A percentile compares a stretch with the other conserved stretches of the same genome.
Evolutionary conservation across 192 early-diverging fungal species (phyloP).

Genomic region (Linnemannia zychae): DNA sequence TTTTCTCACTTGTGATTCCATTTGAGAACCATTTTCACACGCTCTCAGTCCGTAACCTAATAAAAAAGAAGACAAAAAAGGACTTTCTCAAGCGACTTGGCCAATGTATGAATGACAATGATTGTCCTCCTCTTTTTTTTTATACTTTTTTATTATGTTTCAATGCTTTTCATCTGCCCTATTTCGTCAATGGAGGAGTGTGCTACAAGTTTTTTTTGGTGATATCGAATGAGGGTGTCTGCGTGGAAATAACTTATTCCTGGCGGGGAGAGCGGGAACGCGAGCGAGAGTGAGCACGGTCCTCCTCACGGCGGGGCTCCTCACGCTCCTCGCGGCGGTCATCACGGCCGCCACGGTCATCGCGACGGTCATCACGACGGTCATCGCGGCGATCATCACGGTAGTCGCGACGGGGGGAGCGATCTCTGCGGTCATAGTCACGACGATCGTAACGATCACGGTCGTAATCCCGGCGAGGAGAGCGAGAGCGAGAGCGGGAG

Average conservation of each 20-base stretch:
- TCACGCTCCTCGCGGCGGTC: slow-evolving; percentile 28
- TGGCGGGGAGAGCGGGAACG: slow-evolving; percentile 26
- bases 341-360: slow-evolving; percentile 20
- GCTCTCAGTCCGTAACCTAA: neutral
- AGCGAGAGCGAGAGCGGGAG: slow-evolving; percentile 38
- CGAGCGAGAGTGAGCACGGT: slow-evolving; percentile 7
- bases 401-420: slow-evolving; percentile 23
- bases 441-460: slow-evolving; percentile 27
- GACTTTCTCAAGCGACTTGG: neutral
- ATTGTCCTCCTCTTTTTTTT: neutral
- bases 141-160: neutral
- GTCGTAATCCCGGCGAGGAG: slow-evolving; percentile 38
- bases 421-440: slow-evolving; percentile 13
- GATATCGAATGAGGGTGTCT: neutral
- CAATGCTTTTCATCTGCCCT: neutral
- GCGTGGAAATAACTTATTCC: neutral
- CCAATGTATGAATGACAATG: neutral
- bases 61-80: slow-evolving; percentile 4
- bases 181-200: neutral
- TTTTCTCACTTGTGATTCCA: slow-evolving; percentile 3
- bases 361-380: slow-evolving; percentile 24
- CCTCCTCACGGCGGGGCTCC: slow-evolving; percentile 17
- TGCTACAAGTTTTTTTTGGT: neutral
- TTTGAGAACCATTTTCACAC: no score
- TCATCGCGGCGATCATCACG: slow-evolving; percentile 24